A percentile compares a stretch with the other conserved stretches of the same genome.
These are phyloP conservation scores for Backusella macrospora DNA, from an alignment of 192 early-diverging fungal genomes.

Conservation along the genomic window DNA sequence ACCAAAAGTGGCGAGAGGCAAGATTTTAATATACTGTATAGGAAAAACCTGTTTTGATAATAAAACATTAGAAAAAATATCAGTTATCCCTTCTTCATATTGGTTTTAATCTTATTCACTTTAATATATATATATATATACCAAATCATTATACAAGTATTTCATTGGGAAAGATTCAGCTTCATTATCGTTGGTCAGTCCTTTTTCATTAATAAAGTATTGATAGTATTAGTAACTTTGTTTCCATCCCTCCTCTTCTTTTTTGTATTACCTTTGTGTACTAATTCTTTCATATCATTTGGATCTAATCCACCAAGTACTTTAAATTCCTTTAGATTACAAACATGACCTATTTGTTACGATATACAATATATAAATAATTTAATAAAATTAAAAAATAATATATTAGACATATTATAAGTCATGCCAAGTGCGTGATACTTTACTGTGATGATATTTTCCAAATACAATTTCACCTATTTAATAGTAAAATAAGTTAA, in stretches of 20 bases:
- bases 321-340: constrained; percentile 97
- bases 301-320: constrained; percentile 85
- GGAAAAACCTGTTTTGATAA: constrained; percentile 67
- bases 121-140: constrained; percentile 43
- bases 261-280: constrained; percentile 63
- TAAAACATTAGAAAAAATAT: too few species aligned
- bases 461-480: constrained; percentile 91
- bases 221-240: not conserved
- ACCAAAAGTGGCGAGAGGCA: constrained; percentile 87
- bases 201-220: constrained; percentile 17
- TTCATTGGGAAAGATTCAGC: constrained; percentile 86
- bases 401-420: not conserved
- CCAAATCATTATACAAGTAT: constrained; percentile 71
- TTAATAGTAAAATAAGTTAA: not conserved
- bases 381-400: not conserved
- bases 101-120: not conserved
- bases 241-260: not conserved
- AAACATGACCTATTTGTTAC: constrained; percentile 68
- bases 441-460: constrained; percentile 79
- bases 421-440: too few species aligned
- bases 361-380: not conserved
- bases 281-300: constrained; percentile 86
- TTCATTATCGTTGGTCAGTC: constrained; percentile 71
- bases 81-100: not conserved
- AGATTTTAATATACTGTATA: constrained; percentile 92